phyloP scores from a whole-genome alignment of 495 filamentous ascomycete genomes.

The Penicilliopsis zonata region DNA sequence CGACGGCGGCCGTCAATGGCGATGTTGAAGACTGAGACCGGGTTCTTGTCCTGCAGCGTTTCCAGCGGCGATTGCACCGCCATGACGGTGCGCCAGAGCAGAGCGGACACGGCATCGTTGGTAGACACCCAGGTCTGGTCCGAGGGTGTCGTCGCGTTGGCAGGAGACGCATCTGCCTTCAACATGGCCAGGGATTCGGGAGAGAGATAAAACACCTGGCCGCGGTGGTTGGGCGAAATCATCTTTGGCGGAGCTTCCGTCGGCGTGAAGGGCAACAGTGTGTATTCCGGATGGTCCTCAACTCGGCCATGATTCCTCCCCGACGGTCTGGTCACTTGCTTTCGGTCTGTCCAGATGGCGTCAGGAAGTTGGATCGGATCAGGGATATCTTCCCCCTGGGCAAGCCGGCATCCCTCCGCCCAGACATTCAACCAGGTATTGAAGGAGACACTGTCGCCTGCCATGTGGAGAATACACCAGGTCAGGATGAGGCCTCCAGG shows the following conservation, averaged over 20 bases:
- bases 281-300: constrained; percentile 22
- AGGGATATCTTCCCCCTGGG: constrained; percentile 14
- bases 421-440: constrained; percentile 19
- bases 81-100: constrained; percentile 30
- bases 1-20: constrained; percentile 20
- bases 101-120: constrained; percentile 26
- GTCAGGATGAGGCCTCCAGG: constrained; percentile 14
- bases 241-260: constrained; percentile 19
- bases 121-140: constrained; percentile 22
- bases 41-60: constrained; percentile 14
- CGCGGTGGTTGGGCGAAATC: constrained; percentile 13
- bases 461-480: constrained; percentile 19
- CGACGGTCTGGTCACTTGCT: constrained; percentile 14
- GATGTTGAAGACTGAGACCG: constrained; percentile 18
- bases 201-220: constrained; percentile 19
- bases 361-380: constrained; percentile 9
- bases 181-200: constrained; percentile 13
- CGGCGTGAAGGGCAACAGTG: constrained; percentile 17
- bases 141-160: constrained; percentile 12
- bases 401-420: constrained; percentile 21
- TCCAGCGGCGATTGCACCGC: constrained; percentile 17
- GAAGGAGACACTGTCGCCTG: constrained; percentile 19
- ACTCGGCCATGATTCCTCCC: constrained; percentile 11
- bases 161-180: constrained; percentile 21
- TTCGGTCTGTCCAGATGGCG: constrained; percentile 10